Evolutionary conservation across 2,329 filamentous ascomycete species (phyloP), one percentile per base, ranked within the genome.

Genomic region (Aspergillus nomiae): DNA sequence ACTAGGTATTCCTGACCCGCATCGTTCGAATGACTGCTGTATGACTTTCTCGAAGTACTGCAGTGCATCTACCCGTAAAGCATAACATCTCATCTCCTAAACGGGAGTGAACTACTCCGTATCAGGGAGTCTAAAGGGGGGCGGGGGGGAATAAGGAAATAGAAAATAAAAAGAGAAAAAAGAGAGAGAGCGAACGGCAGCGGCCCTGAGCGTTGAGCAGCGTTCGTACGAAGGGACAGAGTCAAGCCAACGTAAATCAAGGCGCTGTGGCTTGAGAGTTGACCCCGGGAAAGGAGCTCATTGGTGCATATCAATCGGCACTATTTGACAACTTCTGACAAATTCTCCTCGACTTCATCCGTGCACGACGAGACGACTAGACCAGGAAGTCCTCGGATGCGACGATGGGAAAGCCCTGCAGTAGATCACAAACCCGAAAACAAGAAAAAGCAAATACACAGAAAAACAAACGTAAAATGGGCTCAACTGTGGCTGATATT

Each of bases 251-350:
- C 21, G 59, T 21, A 55, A 61, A 61, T 57, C 54, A 46, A 63
- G 55, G 46, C 36, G 28, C 43, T 43, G 46, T 58, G 51, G 38
- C 55, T 32, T 51, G 5, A 60, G 16, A 30, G 58, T 54, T 56
- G 56, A 48, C 26, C 26, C 36, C 43, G 12, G 9, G 54, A 50
- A n/a, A 48, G 11, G 11, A 58, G 43, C 14, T 58, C 28, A 59
- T 60, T 63, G 28, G 61, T 26, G 55, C 58, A 56, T 46, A 46
- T 56, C 54, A 46, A 60, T 59, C 61, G 51, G 62, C 43, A 55
- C 64, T 63, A 64, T 66, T 62, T 68, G 65, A 69, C 67, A 65
- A 69, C 65, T 67, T 59, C 59, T 26, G 51, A 45, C 45, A 50
- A 56, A 36, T 56, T 56, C 51, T 59, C 58, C 46, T 59, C 51